Evolutionary conservation across 345 rosid genomes (phyloP).

Genomic region (Populus tremula): DNA sequence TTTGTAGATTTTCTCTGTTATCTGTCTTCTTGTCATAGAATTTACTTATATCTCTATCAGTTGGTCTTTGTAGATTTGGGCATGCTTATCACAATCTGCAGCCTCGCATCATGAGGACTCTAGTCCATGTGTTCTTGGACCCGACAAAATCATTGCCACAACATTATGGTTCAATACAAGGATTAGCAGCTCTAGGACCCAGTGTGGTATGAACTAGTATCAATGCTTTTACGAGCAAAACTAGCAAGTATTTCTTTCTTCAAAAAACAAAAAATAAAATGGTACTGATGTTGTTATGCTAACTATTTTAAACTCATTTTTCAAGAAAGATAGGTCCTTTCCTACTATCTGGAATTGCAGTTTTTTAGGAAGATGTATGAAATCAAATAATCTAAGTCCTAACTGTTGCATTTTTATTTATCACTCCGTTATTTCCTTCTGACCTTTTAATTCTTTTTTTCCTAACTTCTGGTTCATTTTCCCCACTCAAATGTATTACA

Average conservation of each 20-base stretch:
- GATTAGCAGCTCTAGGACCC: slow-evolving; percentile 76
- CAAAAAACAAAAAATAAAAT: not conserved
- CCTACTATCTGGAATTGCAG: not conserved
- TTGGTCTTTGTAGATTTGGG: slow-evolving; percentile 58
- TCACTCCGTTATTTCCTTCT: not conserved
- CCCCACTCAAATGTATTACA: not conserved
- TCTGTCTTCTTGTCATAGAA: slow-evolving; percentile 9
- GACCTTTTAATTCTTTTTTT: no score
- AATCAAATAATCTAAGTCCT: not conserved
- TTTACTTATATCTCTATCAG: slow-evolving; percentile 8
- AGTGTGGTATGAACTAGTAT: slow-evolving; percentile 50
- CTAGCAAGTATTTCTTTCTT: no score
- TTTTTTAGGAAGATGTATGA: not conserved
- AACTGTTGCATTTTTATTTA: not conserved
- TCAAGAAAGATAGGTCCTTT: not conserved
- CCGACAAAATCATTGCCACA: slow-evolving; percentile 77
- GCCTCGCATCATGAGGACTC: slow-evolving; percentile 77
- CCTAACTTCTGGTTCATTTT: not conserved
- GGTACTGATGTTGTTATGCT: not conserved
- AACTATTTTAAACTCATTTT: not conserved
- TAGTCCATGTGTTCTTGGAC: slow-evolving; percentile 82
- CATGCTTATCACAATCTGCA: slow-evolving; percentile 77
- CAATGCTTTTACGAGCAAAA: no score
- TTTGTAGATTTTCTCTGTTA: no score
- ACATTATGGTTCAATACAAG: slow-evolving; percentile 91